Percentiles rank a stretch among this genome's conserved stretches.
phyloP scores from a whole-genome alignment of 2,329 filamentous ascomycete species.

The Seiridium cupressi region DNA sequence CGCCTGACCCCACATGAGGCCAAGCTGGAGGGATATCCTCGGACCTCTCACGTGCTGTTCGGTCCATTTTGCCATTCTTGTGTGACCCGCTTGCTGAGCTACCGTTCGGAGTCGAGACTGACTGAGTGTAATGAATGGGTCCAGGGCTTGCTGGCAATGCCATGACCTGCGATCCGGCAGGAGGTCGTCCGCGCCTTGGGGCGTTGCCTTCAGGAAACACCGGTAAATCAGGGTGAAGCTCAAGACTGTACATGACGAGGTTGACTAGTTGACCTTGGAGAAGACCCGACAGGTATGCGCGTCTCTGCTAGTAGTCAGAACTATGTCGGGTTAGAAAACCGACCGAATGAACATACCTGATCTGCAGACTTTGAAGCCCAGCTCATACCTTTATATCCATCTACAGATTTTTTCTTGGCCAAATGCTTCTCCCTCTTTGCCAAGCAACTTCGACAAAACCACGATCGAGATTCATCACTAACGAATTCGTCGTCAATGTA shows the following conservation, averaged over 20 bases:
- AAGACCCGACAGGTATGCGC: constrained; percentile 60
- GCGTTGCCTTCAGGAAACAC: constrained; percentile 52
- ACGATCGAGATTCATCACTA: constrained; percentile 63
- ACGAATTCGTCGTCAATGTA: constrained; percentile 70
- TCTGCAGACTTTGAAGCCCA: constrained; percentile 36
- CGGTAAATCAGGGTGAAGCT: constrained; percentile 62
- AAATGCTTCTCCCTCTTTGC: constrained; percentile 43
- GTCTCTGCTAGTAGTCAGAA: constrained; percentile 45
- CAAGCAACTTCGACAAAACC: constrained; percentile 67
- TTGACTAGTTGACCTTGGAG: constrained; percentile 61
- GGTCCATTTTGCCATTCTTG: constrained; percentile 3
- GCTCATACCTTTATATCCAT: constrained; percentile 31
- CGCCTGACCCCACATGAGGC: constrained; percentile 28
- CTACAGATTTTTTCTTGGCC: constrained; percentile 35
- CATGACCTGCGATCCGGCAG: constrained; percentile 21
- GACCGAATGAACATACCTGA: constrained; percentile 29
- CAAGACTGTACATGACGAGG: constrained; percentile 61
- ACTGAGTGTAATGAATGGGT: constrained; percentile 30
- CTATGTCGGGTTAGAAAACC: too few relatives aligned
- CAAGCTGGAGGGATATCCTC: constrained; percentile 26
- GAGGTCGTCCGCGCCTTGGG: constrained; percentile 9
- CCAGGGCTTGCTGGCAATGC: neutral
- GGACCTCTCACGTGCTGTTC: constrained; percentile 21
- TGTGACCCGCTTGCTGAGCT: constrained; percentile 8
- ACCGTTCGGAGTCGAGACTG: constrained; percentile 13